Conservation (phyloP, 495 filamentous ascomycete species). For the Daldinia loculata region DNA sequence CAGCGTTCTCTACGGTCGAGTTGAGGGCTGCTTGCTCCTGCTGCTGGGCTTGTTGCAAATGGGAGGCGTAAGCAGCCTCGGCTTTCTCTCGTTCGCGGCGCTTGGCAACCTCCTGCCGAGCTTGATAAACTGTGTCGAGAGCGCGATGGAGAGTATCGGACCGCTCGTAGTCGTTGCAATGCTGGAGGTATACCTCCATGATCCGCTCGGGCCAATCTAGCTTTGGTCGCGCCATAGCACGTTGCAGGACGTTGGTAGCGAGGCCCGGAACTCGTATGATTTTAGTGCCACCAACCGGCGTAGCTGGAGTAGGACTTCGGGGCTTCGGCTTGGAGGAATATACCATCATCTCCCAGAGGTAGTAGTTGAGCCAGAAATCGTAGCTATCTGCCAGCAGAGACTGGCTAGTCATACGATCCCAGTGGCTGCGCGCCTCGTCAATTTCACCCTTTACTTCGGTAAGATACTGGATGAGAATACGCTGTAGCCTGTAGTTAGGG, state of each 20-base stretch:
- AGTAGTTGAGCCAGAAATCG: constrained; percentile 93
- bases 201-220: constrained; percentile 95
- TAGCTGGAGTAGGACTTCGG: constrained; percentile 56
- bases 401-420: constrained; percentile 69
- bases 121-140: constrained; percentile 71
- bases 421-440: constrained; percentile 72
- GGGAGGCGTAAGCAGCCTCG: constrained; percentile 55
- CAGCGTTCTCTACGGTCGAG: constrained; percentile 41
- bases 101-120: constrained; percentile 67
- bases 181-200: constrained; percentile 79
- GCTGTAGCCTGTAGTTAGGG: constrained; percentile 84
- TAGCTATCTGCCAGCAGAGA: constrained; percentile 74
- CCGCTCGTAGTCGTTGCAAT: constrained; percentile 87
- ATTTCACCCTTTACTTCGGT: constrained; percentile 74
- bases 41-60: constrained; percentile 49
- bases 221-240: constrained; percentile 71
- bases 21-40: constrained; percentile 48
- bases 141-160: constrained; percentile 75
- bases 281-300: constrained; percentile 43
- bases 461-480: constrained; percentile 89
- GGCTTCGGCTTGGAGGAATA: constrained; percentile 53
- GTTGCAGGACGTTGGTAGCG: constrained; percentile 76
- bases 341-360: constrained; percentile 84
- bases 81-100: constrained; percentile 72
- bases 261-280: constrained; percentile 60